Percentiles rank a stretch among this genome's conserved stretches.
phyloP scores from a whole-genome alignment of 2,329 filamentous ascomycete species.

The Fusarium chlamydosporum region DNA sequence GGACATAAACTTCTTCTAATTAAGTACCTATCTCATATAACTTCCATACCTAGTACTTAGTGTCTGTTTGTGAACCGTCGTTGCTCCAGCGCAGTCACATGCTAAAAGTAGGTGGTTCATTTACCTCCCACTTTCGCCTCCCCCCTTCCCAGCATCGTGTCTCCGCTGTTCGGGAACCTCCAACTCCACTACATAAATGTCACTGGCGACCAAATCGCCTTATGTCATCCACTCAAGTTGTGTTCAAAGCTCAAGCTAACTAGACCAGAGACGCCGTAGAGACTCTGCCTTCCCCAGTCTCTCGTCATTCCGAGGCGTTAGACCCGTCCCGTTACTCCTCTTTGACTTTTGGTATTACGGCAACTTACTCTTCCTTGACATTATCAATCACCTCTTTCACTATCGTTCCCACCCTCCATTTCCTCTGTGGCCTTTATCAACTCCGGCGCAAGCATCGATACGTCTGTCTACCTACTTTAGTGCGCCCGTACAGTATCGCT shows the following conservation, averaged over 20 bases:
- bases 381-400: conserved; percentile 15
- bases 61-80: conserved; percentile 10
- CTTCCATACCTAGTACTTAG: neutral
- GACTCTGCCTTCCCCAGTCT: conserved; percentile 41
- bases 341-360: neutral
- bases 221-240: conserved; percentile 47
- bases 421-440: conserved; percentile 12
- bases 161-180: conserved; percentile 38
- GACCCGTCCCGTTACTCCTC: conserved; percentile 21
- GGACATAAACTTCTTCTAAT: neutral
- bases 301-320: conserved; percentile 44
- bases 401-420: conserved; percentile 19
- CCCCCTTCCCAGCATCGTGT: conserved; percentile 14
- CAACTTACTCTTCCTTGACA: conserved; percentile 21
- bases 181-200: conserved; percentile 44
- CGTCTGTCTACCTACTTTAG: conserved; percentile 19
- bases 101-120: conserved; percentile 31
- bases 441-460: conserved; percentile 22
- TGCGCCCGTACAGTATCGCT: conserved; percentile 31
- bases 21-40: neutral
- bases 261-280: conserved; percentile 24
- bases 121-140: neutral
- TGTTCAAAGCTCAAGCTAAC: conserved; percentile 12
- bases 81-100: conserved; percentile 45
- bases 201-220: conserved; percentile 34